Base-by-base conservation (phyloP, 2,329 filamentous ascomycete genomes). In the Talaromyces sp. region DNA sequence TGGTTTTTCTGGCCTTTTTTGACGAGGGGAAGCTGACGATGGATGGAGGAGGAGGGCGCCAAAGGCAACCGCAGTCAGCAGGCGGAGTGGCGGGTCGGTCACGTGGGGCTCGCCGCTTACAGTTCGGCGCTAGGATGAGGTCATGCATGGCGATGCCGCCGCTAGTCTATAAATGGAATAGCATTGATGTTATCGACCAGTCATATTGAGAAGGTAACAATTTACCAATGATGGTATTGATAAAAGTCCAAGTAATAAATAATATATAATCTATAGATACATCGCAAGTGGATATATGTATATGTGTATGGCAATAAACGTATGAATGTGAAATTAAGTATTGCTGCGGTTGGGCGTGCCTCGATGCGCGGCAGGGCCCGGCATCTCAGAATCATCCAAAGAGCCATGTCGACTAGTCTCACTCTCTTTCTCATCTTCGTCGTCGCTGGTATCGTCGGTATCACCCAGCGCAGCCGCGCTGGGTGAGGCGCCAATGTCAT, bases 401-500 rank as follows among this genome's bases (percentile, higher is more conserved):
- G 52, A 35, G 5, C 17, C 43, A 17, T 27, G 50, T 32, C 43
- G 24, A 10, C 48, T 31, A 8, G 31, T 52, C 14, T 75, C 70
- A 10, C 71, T 71, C 27, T 74, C 66, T 24, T 69, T 74, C 8
- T 63, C 70, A 41, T 75, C 74, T 46, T 77, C 75, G 26, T 70
- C 76, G 1, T 72, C 74, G 19, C 38, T 55, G 54, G 71, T 69
- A 10, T 70, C 68, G 38, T 75, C 74, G 43, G 77, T 75, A 31
- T 69, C 76, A 1, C 72, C 74, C 19, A 78, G 73, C 7, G 71
- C 70, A 12, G 62, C 63, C 17, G 73, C 68, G 7, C 75, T 70
- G 31, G 68, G 70, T 19, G 72, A 72, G 9, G 70, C 72, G 3
- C 69, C 68, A 14, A 78, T 70, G 12, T 78, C 70, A 38, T 79